Base-by-base conservation (phyloP, 2,329 filamentous ascomycete genomes). In the Bimuria novae-zelandiae region DNA sequence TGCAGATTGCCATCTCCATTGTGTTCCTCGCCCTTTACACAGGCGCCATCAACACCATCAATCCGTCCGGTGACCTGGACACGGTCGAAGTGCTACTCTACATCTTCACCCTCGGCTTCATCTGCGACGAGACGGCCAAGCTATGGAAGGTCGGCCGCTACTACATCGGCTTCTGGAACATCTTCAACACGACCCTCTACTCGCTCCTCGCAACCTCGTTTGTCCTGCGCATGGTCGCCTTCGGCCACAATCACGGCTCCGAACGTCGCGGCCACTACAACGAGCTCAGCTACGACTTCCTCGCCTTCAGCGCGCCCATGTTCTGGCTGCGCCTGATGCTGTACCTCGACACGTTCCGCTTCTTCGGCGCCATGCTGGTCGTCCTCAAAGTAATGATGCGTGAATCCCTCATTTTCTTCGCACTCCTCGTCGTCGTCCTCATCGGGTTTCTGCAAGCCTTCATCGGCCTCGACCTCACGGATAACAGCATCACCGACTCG, bases 321-420 rank as follows among this genome's bases (percentile, higher is more conserved):
- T 97, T 99, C 75, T 99, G 94, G 93, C 89, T 87, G 69, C 89
- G 94, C 4, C 81, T 99, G 54, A 77, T 99, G 57, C 84, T 99
- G 6, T 99, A 97, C 70, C 84, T 99, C 16, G 94, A 99, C 75
- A 90, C 89, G 0, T 84, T 96, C 81, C 87, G 90, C 50, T 99
- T 99, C 80, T 99, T 99, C 67, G 94, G 94, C 21, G 92, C 93
- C 44, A 99, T 99, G 94, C 84, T 99, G 1, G 93, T 99, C 1
- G 92, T 99, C 1, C 80, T 99, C 39, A 96, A 97, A 73, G 78
- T 80, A 61, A 81, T 83, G 80, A 82, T 83, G 79, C 75, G 78
- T 52, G 80, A 83, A 74, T 95, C 90, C 0, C 80, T 97, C 63
- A 97, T 97, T 60, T 99, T 99, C 80, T 99, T 99, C 68, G 91